These are phyloP conservation scores for Tulasnella calospora DNA, from an alignment of 768 basidiomycete genomes.

Conservation along the genomic window DNA sequence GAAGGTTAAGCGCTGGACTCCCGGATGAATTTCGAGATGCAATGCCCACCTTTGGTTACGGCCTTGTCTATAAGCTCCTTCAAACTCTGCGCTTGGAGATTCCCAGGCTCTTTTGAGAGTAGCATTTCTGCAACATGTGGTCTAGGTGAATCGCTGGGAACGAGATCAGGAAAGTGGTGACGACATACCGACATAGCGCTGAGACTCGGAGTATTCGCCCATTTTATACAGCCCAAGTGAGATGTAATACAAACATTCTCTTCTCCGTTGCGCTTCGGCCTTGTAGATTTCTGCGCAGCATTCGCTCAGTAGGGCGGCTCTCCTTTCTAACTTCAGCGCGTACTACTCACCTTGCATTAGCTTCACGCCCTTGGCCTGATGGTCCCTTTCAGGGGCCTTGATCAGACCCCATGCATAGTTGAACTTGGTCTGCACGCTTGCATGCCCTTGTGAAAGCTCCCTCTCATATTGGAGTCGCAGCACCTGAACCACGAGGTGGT, in stretches of 20 bases:
- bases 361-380: constrained; percentile 89
- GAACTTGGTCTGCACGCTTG: constrained; percentile 93
- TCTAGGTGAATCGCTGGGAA: constrained; percentile 4
- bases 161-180: background rate
- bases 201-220: constrained; percentile 88
- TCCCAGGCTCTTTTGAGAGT: constrained; percentile 86
- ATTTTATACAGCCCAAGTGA: constrained; percentile 96
- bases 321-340: background rate
- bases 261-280: constrained; percentile 72
- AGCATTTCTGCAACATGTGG: constrained; percentile 57
- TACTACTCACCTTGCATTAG: constrained; percentile 69
- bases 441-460: constrained; percentile 74
- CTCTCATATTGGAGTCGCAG: constrained; percentile 82
- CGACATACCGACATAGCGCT: constrained; percentile 80
- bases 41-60: constrained; percentile 64
- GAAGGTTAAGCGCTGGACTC: constrained; percentile 1
- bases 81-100: constrained; percentile 87
- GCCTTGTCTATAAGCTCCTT: constrained; percentile 79
- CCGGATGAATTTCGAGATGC: background rate
- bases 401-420: constrained; percentile 97
- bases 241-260: constrained; percentile 96
- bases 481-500: constrained; percentile 49
- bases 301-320: background rate
- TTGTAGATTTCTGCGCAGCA: constrained; percentile 75
- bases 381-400: constrained; percentile 76